Evolutionary conservation across 2,329 filamentous ascomycete species (phyloP).

Genomic region (Colletotrichum brevisporum): DNA sequence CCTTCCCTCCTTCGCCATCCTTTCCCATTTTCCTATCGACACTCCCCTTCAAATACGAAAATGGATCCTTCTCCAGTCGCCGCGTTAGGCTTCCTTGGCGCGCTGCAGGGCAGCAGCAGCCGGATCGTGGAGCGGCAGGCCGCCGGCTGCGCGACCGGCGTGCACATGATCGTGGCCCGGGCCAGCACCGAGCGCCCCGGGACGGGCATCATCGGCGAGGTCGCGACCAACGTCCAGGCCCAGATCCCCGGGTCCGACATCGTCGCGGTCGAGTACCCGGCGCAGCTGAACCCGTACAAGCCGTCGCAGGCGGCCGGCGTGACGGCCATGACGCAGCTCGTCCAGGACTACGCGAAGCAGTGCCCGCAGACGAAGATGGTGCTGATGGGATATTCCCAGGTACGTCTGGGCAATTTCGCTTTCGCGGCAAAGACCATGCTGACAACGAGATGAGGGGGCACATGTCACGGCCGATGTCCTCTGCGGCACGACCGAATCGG

Average conservation of each 20-base stretch:
- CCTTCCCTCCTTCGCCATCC: neutral
- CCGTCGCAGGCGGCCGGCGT: conserved; percentile 51
- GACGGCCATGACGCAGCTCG: conserved; percentile 48
- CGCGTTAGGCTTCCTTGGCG: conserved; percentile 31
- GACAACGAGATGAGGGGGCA: conserved; percentile 49
- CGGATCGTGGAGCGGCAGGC: conserved; percentile 14
- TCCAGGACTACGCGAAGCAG: conserved; percentile 51
- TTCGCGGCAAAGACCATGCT: neutral
- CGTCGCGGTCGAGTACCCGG: conserved; percentile 56
- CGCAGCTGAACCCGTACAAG: conserved; percentile 49
- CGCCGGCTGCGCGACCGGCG: conserved; percentile 50
- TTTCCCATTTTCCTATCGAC: neutral
- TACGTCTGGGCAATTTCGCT: conserved; percentile 36
- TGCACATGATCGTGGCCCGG: conserved; percentile 57
- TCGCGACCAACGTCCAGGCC: conserved; percentile 50
- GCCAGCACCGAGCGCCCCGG: conserved; percentile 54
- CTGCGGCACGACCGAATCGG: conserved; percentile 52
- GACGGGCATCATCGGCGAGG: conserved; percentile 49
- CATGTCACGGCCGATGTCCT: conserved; percentile 55
- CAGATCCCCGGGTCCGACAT: conserved; percentile 52
- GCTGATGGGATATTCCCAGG: conserved; percentile 59
- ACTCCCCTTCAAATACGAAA: neutral
- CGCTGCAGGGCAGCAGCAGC: conserved; percentile 15
- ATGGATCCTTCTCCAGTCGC: conserved; percentile 33
- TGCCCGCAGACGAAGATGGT: conserved; percentile 57